These are phyloP conservation scores for Verticillium dahliae DNA, from an alignment of 2,329 filamentous ascomycete genomes.

Conservation along the genomic window DNA sequence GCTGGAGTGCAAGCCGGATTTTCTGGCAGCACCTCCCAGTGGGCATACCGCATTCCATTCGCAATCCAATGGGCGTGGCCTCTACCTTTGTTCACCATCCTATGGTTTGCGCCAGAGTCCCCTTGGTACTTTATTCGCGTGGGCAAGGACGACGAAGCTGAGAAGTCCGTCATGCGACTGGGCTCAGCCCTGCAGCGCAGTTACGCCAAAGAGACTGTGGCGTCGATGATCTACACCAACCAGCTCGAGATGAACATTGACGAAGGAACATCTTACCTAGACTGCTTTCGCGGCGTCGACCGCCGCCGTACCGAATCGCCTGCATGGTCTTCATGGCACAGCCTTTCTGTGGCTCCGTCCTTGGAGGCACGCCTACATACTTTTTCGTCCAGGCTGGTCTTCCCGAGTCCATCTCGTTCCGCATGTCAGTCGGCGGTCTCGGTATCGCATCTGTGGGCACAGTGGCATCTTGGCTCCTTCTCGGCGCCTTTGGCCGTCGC, in stretches of 20 bases:
- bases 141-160: background rate
- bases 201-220: constrained; percentile 6
- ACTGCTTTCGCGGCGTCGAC: constrained; percentile 36
- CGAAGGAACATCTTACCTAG: constrained; percentile 29
- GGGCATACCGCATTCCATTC: constrained; percentile 18
- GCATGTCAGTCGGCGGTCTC: constrained; percentile 23
- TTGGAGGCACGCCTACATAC: constrained; percentile 21
- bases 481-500: constrained; percentile 34
- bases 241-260: constrained; percentile 17
- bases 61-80: constrained; percentile 19
- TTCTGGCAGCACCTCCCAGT: constrained; percentile 8
- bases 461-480: constrained; percentile 34
- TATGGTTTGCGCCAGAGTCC: constrained; percentile 6
- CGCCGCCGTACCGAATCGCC: constrained; percentile 30
- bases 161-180: constrained; percentile 1
- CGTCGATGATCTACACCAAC: constrained; percentile 13
- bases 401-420: constrained; percentile 15
- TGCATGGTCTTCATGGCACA: constrained; percentile 24
- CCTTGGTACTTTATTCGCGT: constrained; percentile 4
- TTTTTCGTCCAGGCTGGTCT: constrained; percentile 27
- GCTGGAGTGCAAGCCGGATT: constrained; percentile 26
- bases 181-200: background rate
- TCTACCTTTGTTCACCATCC: constrained; percentile 4
- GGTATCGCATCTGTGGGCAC: constrained; percentile 29
- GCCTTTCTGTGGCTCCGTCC: constrained; percentile 20